Conservation (phyloP, 148 eudicot species). For the Chenopodium formosanum region DNA sequence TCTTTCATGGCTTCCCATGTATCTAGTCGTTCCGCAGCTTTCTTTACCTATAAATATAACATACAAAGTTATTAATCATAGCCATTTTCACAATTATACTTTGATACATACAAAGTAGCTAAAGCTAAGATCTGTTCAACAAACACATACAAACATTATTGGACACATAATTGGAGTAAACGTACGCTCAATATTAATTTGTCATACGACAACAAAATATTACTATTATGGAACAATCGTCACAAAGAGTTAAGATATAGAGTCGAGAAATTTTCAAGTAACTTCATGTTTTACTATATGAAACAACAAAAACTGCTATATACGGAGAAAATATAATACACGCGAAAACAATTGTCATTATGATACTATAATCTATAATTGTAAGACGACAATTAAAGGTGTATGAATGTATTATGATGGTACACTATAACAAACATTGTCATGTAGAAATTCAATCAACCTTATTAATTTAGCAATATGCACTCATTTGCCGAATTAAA, state of each 20-base stretch:
- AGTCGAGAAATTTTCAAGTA: no score
- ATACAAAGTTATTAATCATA: background rate
- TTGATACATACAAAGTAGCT: background rate
- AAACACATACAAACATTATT: background rate
- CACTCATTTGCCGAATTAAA: no score
- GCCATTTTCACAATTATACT: background rate
- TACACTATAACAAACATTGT: no score
- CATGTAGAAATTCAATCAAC: background rate
- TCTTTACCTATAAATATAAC: constrained; percentile 34
- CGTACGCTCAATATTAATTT: background rate
- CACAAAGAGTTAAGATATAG: no score
- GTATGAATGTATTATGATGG: no score
- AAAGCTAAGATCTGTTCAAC: background rate
- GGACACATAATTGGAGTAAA: background rate
- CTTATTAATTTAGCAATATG: no score
- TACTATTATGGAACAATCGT: no score
- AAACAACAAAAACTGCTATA: background rate
- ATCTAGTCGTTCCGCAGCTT: constrained; percentile 33
- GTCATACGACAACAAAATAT: no score
- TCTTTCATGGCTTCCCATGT: constrained; percentile 34
- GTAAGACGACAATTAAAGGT: background rate
- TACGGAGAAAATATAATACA: background rate
- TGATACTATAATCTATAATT: background rate
- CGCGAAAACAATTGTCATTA: background rate
- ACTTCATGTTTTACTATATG: no score